A percentile compares a stretch with the other conserved stretches of the same genome.
Conservation (phyloP, 768 basidiomycete species). For the Cubamyces sp. region DNA sequence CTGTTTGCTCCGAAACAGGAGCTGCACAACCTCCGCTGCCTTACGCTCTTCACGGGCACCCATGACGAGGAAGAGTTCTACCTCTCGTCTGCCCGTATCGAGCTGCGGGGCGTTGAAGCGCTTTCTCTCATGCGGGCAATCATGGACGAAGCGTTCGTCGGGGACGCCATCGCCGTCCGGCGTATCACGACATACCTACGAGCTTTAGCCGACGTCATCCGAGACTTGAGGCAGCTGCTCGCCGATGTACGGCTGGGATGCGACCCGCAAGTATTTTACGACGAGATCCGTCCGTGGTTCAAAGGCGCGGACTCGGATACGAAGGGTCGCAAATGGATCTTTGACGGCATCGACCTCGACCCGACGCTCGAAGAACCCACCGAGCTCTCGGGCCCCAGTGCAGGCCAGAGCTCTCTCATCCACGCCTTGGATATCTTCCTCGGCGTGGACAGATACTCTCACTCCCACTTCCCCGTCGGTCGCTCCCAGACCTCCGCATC, state of each 20-base stretch:
- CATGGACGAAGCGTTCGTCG: slow-evolving; percentile 88
- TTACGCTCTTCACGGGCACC: slow-evolving; percentile 77
- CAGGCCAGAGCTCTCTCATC: slow-evolving; percentile 65
- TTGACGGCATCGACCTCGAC: slow-evolving; percentile 47
- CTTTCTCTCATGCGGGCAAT: slow-evolving; percentile 84
- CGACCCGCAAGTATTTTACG: slow-evolving; percentile 67
- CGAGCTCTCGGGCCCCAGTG: slow-evolving; percentile 59
- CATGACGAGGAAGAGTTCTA: slow-evolving; percentile 87
- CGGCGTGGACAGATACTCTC: slow-evolving; percentile 47
- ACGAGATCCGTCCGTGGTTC: slow-evolving; percentile 66
- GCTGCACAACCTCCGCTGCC: slow-evolving; percentile 63
- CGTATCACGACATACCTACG: slow-evolving; percentile 64
- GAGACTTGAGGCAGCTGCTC: slow-evolving; percentile 63
- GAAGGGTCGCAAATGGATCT: slow-evolving; percentile 41
- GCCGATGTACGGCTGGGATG: slow-evolving; percentile 69
- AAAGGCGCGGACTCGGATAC: slow-evolving; percentile 51
- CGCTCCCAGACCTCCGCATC: background rate
- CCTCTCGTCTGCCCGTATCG: slow-evolving; percentile 82
- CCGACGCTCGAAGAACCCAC: slow-evolving; percentile 36
- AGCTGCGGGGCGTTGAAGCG: slow-evolving; percentile 82
- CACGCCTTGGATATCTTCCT: slow-evolving; percentile 59
- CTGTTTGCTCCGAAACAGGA: slow-evolving; percentile 40
- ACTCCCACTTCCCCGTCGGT: slow-evolving; percentile 32
- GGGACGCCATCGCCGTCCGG: slow-evolving; percentile 50
- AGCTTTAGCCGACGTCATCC: slow-evolving; percentile 65